Evolutionary conservation across 1,284 basidiomycete genomes (phyloP).

Genomic region (Tilletia horrida): DNA sequence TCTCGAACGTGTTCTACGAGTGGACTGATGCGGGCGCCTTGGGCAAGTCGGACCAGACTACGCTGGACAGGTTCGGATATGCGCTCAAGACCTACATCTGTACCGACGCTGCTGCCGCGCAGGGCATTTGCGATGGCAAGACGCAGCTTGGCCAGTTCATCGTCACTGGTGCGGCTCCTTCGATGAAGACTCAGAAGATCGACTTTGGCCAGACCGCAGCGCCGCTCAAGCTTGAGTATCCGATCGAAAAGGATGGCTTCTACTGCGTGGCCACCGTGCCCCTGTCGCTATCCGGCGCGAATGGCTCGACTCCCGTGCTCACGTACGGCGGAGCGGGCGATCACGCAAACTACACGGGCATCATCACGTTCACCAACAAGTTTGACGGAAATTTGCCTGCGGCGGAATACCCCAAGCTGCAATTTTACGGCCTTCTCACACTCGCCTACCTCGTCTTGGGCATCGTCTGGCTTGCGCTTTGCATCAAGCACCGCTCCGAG

Average conservation of each 20-base stretch:
- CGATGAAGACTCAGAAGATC: conserved; percentile 65
- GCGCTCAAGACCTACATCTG: conserved; percentile 72
- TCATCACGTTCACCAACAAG: conserved; percentile 79
- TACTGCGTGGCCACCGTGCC: conserved; percentile 15
- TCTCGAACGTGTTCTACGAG: conserved; percentile 92
- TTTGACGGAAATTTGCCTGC: conserved; percentile 87
- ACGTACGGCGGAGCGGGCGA: conserved; percentile 54
- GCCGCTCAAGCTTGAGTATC: conserved; percentile 5
- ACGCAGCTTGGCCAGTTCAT: conserved; percentile 79
- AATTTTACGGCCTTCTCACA: conserved; percentile 82
- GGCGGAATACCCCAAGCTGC: conserved; percentile 96
- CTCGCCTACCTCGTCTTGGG: conserved; percentile 71
- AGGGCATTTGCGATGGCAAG: conserved; percentile 66
- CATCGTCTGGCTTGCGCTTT: conserved; percentile 76
- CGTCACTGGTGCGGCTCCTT: conserved; percentile 59
- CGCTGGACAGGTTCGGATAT: conserved; percentile 63
- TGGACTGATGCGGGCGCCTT: conserved; percentile 82
- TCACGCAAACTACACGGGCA: conserved; percentile 77
- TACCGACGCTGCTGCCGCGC: conserved; percentile 69
- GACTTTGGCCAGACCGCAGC: conserved; percentile 69
- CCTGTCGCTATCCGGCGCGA: conserved; percentile 4
- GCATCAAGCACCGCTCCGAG: conserved; percentile 75
- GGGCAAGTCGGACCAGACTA: conserved; percentile 60
- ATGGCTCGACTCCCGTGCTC: conserved; percentile 62
- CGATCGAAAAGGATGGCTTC: conserved; percentile 9